Evolutionary conservation across 805 yeast genomes (phyloP).

Genomic region (Tetrapisispora namnaoensis): DNA sequence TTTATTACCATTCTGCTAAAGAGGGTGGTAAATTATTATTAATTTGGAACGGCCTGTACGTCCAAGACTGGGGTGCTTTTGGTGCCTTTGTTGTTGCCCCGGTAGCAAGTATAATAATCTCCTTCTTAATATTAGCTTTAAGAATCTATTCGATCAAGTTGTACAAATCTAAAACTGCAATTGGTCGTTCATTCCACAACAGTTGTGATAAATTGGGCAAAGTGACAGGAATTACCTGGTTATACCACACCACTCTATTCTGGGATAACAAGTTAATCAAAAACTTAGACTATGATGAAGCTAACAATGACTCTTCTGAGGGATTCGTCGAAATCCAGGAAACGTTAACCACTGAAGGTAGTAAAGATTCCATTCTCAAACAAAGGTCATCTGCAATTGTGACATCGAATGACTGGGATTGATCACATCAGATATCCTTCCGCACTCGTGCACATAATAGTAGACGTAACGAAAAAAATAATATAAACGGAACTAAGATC

Average conservation of each 20-base stretch:
- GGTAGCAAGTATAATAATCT: conserved; percentile 58
- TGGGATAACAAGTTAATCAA: conserved; percentile 1
- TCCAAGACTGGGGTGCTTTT: conserved; percentile 85
- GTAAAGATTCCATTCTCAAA: background rate
- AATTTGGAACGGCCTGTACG: conserved; percentile 71
- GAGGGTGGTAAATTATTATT: conserved; percentile 72
- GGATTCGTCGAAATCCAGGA: background rate
- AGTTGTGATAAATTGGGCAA: conserved; percentile 4
- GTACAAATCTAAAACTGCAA: conserved; percentile 4
- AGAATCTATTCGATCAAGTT: conserved; percentile 33
- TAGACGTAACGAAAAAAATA: no score
- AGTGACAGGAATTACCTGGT: conserved; percentile 31
- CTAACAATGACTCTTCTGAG: background rate
- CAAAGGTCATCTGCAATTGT: background rate
- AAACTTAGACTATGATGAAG: background rate
- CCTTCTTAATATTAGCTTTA: conserved; percentile 40
- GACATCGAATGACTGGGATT: background rate
- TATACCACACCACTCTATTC: background rate
- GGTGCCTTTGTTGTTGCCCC: conserved; percentile 94
- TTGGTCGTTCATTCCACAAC: conserved; percentile 3
- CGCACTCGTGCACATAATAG: no score
- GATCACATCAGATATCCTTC: background rate
- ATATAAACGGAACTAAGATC: no score
- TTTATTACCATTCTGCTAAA: conserved; percentile 60
- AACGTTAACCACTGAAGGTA: background rate